Percentiles rank a stretch among this genome's conserved stretches.
Conservation (phyloP, 1,284 basidiomycete genomes). For the Ganoderma meredithae region DNA sequence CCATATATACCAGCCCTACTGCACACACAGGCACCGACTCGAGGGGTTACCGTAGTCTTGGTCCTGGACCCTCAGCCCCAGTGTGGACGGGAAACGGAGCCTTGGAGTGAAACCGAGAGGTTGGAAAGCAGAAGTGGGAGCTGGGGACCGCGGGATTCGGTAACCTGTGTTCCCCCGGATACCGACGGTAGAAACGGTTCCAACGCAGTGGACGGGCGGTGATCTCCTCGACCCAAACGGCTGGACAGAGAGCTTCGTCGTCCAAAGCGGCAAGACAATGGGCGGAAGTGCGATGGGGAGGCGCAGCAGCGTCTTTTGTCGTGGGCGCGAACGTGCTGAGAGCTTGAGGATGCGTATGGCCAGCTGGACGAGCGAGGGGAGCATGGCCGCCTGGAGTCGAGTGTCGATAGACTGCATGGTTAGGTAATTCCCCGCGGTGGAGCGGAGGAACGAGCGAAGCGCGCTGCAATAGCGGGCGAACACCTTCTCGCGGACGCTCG, state of each 20-base stretch:
- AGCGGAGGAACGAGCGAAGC: conserved; percentile 28
- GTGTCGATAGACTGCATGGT: conserved; percentile 11
- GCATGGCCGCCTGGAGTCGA: neutral
- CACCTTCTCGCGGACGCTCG: conserved; percentile 3
- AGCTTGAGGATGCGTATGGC: too few relatives aligned
- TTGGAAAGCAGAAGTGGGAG: conserved; percentile 1
- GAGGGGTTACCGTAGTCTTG: neutral
- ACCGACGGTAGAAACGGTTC: conserved; percentile 10
- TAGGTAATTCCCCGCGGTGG: conserved; percentile 30
- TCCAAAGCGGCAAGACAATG: neutral
- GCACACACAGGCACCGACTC: conserved; percentile 3
- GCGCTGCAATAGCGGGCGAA: conserved; percentile 4
- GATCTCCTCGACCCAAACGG: neutral
- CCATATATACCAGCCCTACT: conserved; percentile 1
- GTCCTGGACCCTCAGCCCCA: neutral
- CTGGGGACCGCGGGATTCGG: conserved; percentile 5
- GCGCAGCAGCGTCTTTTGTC: neutral
- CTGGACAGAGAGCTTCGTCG: neutral
- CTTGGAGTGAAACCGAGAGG: neutral
- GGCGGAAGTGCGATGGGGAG: neutral
- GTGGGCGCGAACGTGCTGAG: neutral
- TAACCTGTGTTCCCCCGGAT: conserved; percentile 10
- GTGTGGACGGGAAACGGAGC: neutral
- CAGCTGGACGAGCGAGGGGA: neutral
- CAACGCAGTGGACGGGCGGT: neutral